phyloP scores from a whole-genome alignment of 306 rosid genomes.

The Prunus mira region DNA sequence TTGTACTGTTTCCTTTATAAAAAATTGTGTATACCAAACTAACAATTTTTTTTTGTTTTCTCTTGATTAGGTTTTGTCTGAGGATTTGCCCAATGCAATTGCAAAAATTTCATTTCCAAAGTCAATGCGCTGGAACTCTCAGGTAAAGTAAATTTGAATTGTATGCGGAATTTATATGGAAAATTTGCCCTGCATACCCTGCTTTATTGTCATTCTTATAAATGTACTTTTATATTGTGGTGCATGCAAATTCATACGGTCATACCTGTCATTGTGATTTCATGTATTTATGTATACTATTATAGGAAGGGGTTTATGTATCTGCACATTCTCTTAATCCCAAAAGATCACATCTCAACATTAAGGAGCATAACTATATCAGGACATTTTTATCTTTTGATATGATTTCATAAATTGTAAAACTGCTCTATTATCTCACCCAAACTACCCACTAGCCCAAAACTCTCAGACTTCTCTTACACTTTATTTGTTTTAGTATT shows the following conservation, averaged over 20 bases:
- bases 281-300: not conserved
- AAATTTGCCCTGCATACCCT: not conserved
- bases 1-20: not conserved
- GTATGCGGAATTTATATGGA: not conserved
- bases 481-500: not conserved
- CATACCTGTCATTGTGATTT: not conserved
- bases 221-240: not conserved
- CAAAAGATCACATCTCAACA: not conserved
- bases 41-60: not conserved
- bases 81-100: constrained; percentile 67
- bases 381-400: not conserved
- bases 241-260: not conserved
- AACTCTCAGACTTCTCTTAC: not conserved
- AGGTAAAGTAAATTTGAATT: constrained; percentile 44
- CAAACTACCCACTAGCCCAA: not conserved
- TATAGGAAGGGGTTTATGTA: not conserved
- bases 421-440: not conserved
- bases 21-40: not conserved
- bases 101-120: constrained; percentile 82
- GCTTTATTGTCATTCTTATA: not conserved
- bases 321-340: not conserved
- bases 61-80: constrained; percentile 65
- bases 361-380: not conserved
- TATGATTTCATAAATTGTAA: not conserved
- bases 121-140: constrained; percentile 97